These are phyloP conservation scores for Vickermania spadyakhi DNA, from an alignment of 208 protist genomes.

Conservation along the genomic window DNA sequence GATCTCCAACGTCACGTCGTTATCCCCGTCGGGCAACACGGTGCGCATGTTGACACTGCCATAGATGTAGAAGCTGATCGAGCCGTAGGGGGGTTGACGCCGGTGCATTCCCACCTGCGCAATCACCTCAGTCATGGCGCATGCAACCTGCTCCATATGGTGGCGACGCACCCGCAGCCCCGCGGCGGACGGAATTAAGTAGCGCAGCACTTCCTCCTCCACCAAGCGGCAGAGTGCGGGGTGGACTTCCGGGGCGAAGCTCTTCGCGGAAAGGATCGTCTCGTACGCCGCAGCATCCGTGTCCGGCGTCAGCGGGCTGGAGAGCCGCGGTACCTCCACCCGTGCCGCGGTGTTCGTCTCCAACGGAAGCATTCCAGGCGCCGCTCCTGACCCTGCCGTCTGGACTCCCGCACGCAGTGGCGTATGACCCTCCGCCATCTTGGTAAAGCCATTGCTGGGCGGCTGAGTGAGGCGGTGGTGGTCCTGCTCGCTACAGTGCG, in stretches of 20 bases:
- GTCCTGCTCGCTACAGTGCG: background rate
- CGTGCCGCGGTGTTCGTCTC: background rate
- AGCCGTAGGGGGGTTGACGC: slow-evolving; percentile 16
- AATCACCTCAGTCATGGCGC: slow-evolving; percentile 57
- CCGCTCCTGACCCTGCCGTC: background rate
- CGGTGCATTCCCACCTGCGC: slow-evolving; percentile 18
- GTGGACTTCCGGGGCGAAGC: slow-evolving; percentile 60
- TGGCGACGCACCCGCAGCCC: slow-evolving; percentile 40
- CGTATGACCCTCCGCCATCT: background rate
- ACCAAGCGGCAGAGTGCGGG: slow-evolving; percentile 38
- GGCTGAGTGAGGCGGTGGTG: background rate
- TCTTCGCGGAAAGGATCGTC: background rate
- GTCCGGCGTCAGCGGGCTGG: background rate
- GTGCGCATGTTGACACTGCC: slow-evolving; percentile 82
- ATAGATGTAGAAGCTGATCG: slow-evolving; percentile 77
- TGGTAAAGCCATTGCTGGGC: too few species aligned
- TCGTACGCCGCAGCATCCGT: background rate
- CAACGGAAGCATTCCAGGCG: background rate
- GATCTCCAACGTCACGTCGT: slow-evolving; percentile 77
- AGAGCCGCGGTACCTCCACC: background rate
- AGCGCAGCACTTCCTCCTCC: slow-evolving; percentile 50
- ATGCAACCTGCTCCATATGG: slow-evolving; percentile 41
- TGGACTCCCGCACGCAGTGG: slow-evolving; percentile 3
- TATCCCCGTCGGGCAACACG: slow-evolving; percentile 85
- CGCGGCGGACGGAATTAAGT: slow-evolving; percentile 33